Evolutionary conservation across 2,329 filamentous ascomycete genomes (phyloP).

Genomic region (Epichloe sylvatica): DNA sequence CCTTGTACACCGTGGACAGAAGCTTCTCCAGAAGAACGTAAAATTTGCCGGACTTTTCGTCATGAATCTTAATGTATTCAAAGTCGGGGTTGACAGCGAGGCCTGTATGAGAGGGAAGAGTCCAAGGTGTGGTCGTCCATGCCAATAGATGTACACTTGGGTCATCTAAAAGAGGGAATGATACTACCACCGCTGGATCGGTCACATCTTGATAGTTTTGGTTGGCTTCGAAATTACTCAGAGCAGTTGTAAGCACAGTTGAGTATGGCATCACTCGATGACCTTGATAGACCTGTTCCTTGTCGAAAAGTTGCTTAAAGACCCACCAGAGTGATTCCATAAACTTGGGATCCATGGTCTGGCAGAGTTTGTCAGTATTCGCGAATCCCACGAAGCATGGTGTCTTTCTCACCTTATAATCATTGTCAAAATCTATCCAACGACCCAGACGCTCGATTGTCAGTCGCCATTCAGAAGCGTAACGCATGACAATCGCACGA

Average conservation of each 20-base stretch:
- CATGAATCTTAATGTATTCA: slow-evolving; percentile 75
- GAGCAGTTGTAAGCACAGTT: slow-evolving; percentile 72
- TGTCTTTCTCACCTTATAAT: slow-evolving; percentile 58
- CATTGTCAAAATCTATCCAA: slow-evolving; percentile 97
- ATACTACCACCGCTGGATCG: slow-evolving; percentile 78
- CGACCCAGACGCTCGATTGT: slow-evolving; percentile 81
- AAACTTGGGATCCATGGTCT: slow-evolving; percentile 88
- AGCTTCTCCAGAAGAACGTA: slow-evolving; percentile 77
- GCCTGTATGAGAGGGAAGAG: slow-evolving; percentile 65
- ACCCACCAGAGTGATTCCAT: slow-evolving; percentile 98
- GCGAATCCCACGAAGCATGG: not conserved
- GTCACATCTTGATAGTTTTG: slow-evolving; percentile 92
- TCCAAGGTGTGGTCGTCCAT: slow-evolving; percentile 86
- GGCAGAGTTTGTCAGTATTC: not conserved
- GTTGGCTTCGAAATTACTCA: slow-evolving; percentile 87
- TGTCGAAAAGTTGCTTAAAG: slow-evolving; percentile 85
- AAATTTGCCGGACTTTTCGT: slow-evolving; percentile 68
- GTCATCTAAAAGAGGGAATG: slow-evolving; percentile 71
- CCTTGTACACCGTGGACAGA: slow-evolving; percentile 67
- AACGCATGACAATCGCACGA: slow-evolving; percentile 85
- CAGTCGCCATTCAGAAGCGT: slow-evolving; percentile 69
- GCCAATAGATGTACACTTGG: slow-evolving; percentile 63
- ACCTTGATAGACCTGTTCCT: slow-evolving; percentile 77
- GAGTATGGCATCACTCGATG: slow-evolving; percentile 93
- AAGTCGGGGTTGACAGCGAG: slow-evolving; percentile 70